Evolutionary conservation across 495 filamentous ascomycete genomes (phyloP), one percentile per base, ranked within the genome.

Genomic region (Xeromyces bisporus): DNA sequence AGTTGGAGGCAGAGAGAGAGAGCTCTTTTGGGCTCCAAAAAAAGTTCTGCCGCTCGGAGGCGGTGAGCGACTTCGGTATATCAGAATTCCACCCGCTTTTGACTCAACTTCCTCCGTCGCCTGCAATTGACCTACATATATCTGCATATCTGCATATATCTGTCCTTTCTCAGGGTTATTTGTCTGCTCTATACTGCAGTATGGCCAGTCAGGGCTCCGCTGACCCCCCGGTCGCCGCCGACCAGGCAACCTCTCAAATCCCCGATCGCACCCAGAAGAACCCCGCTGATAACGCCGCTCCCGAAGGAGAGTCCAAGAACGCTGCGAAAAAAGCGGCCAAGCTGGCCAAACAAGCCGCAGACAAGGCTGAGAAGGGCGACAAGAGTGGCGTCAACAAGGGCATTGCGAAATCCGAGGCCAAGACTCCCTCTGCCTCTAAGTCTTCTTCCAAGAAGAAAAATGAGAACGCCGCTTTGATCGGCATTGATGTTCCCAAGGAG

Each of bases 401-500:
- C 7, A 60, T 62, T 35, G 42, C 54, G 18, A 69, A 63, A 41
- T n/a, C n/a, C n/a, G n/a, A n/a, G n/a, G n/a, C n/a, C n/a, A 55
- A 58, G 42, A 40, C 51, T 32, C 34, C 42, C 12, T 37, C 46
- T 25, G 44, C 56, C 24, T 44, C 51, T 14, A 36, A 36, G 7
- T 43, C 24, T 11, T 64, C 64, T 20, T 35, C 54, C 10, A 41
- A 53, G 26, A 68, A 70, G 47, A 72, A 69, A 48, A 58, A 59
- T 11, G 70, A 73, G 16, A 73, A 66, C 26, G 61, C 66, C 17
- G 70, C 68, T 32, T 51, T 92, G 38, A 93, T 91, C 44, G 82
- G 86, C 42, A 92, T 94, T 39, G 82, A 82, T 39, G 68, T 75
- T 12, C 56, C 62, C 31, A 96, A 96, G 56, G 66, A 77, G 32